A percentile compares a stretch with the other conserved stretches of the same genome.
Conservation (phyloP, 177 flowering plant genomes). For the Vitis hybrid region DNA sequence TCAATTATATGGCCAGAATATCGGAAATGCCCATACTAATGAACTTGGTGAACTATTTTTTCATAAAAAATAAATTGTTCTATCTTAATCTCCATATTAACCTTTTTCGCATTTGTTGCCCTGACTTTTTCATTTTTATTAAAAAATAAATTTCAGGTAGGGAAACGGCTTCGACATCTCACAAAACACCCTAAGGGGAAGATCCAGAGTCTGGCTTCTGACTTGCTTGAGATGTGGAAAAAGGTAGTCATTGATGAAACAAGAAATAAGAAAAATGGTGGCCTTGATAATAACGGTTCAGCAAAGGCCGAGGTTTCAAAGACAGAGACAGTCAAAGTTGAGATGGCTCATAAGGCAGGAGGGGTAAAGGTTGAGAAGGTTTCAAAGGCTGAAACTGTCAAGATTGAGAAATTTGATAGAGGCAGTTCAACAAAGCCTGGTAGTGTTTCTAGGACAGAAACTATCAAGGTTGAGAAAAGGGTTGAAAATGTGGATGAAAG, state of each 20-base stretch:
- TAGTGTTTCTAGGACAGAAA: slow-evolving; percentile 27
- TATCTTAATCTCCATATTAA: too few relatives aligned
- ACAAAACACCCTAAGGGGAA: slow-evolving; percentile 77
- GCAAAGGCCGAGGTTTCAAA: neutral
- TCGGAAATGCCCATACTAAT: too few relatives aligned
- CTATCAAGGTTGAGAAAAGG: slow-evolving; percentile 20
- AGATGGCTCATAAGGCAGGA: slow-evolving; percentile 9
- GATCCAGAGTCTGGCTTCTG: slow-evolving; percentile 62
- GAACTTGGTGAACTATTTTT: too few relatives aligned
- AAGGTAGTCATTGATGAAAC: slow-evolving; percentile 46
- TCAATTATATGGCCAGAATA: too few relatives aligned
- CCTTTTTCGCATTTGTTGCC: too few relatives aligned
- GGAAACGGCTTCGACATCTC: slow-evolving; percentile 70
- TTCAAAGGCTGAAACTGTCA: slow-evolving; percentile 2
- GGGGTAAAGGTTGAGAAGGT: slow-evolving; percentile 14
- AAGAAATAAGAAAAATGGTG: slow-evolving; percentile 2
- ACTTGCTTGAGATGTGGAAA: slow-evolving; percentile 83
- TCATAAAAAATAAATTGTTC: too few relatives aligned
- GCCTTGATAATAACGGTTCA: neutral
- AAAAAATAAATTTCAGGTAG: slow-evolving; percentile 49
- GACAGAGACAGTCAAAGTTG: slow-evolving; percentile 10
- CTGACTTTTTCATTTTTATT: too few relatives aligned
- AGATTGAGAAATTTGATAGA: slow-evolving; percentile 19
- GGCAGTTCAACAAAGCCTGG: slow-evolving; percentile 16
- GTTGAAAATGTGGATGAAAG: slow-evolving; percentile 30